phyloP scores from a whole-genome alignment of 495 filamentous ascomycete genomes.

The Podospora pseudocomata region DNA sequence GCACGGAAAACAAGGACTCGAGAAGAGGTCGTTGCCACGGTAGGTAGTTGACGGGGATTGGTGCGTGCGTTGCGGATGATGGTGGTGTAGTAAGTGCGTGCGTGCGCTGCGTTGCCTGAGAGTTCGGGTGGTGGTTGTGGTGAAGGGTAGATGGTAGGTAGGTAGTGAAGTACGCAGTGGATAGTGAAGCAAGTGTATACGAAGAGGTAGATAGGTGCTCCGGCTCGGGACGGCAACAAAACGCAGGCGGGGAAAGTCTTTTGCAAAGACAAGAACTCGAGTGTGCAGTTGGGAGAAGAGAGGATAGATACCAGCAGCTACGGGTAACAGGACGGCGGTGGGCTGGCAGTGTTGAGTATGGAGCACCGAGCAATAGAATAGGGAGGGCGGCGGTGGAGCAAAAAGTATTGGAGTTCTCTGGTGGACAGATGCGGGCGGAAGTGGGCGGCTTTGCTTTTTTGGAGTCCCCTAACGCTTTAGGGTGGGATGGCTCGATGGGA shows the following conservation, averaged over 20 bases:
- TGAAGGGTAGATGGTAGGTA: neutral
- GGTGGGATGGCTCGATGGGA: neutral
- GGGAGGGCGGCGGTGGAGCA: slow-evolving; percentile 19
- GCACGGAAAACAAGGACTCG: slow-evolving; percentile 6
- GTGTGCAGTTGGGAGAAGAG: neutral
- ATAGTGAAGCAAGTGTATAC: neutral
- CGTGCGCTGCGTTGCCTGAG: slow-evolving; percentile 2
- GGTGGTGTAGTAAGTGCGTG: neutral
- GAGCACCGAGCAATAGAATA: slow-evolving; percentile 12
- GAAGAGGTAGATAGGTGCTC: neutral
- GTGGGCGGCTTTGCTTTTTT: slow-evolving; percentile 10
- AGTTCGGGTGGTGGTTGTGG: slow-evolving; percentile 3
- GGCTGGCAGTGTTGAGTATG: slow-evolving; percentile 13
- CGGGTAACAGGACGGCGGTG: slow-evolving; percentile 10
- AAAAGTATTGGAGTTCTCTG: slow-evolving; percentile 6
- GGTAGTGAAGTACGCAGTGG: slow-evolving; percentile 1
- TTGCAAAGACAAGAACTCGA: neutral
- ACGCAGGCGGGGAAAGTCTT: neutral
- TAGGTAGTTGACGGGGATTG: neutral
- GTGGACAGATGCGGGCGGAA: slow-evolving; percentile 13
- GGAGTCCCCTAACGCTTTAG: slow-evolving; percentile 2
- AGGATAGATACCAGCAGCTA: neutral
- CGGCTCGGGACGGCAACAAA: slow-evolving; percentile 11
- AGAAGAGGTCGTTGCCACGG: neutral
- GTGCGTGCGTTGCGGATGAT: neutral